Base-by-base conservation (phyloP, 495 filamentous ascomycete species). In the Xylaria acuta region DNA sequence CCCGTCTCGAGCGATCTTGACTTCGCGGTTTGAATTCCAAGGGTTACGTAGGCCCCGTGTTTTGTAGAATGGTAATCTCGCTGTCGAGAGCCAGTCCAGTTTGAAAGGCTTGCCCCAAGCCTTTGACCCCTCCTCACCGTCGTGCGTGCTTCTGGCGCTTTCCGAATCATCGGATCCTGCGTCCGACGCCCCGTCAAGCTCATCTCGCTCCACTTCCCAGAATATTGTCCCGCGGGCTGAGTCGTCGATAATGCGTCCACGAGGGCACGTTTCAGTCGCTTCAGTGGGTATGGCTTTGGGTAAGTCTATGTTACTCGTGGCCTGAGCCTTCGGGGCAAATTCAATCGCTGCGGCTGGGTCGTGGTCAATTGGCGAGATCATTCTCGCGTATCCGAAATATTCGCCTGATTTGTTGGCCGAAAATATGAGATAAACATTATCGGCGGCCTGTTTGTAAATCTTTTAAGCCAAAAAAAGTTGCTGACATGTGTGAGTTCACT, bases 331-430 rank as follows among this genome's bases (percentile, higher is more conserved):
- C 3, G 88, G 86, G 0, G 88, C 84, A 78, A 90, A 91, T 74
- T 91, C 86, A 64, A 93, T 88, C 0, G 90, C 86, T 3, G 91
- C 88, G 2, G 87, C 86, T 36, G 91, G 88, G 75, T 95, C 91
- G 67, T 94, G 89, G 75, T 88, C 89, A 79, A 98, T 97, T 9
- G 89, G 86, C 62, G 96, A 98, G 22, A 86, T 85, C 96, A 98
- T 99, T 51, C 93, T 90, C 18, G 95, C 96, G 74, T 97, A 97
- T 32, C 96, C 96, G 80, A 96, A 98, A 76, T 98, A 99, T 81
- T 98, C 96, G 25, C 96, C 96, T 0, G 96, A 98, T 76, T 98
- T 98, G 82, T 98, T 99, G 16, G 95, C 96, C 18, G 95, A 98
- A 80, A 99, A 99, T 32, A 99, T 90, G 40, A 99, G 86, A 76